Conservation (phyloP, 192 early-diverging fungal genomes). For the Coemansia sp. region DNA sequence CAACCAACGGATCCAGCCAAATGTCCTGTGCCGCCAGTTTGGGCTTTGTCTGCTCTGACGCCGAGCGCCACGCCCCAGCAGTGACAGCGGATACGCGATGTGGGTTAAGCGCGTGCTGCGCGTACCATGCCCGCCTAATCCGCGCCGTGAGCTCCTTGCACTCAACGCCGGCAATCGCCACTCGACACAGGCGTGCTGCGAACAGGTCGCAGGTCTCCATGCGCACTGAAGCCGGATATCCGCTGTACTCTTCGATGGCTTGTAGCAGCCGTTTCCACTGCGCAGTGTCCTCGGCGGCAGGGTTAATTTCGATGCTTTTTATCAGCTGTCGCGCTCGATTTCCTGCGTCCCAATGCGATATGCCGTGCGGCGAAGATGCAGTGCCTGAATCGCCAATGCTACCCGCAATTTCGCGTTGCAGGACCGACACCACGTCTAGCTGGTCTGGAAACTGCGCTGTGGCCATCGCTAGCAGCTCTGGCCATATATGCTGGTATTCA, state of each 20-base stretch:
- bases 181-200: slow-evolving; percentile 18
- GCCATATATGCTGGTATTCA: slow-evolving; percentile 41
- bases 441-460: slow-evolving; percentile 48
- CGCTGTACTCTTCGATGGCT: slow-evolving; percentile 15
- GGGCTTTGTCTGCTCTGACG: slow-evolving; percentile 23
- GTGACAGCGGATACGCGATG: slow-evolving; percentile 35
- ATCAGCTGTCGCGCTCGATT: not conserved
- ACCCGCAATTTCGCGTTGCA: slow-evolving; percentile 28
- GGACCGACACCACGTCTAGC: slow-evolving; percentile 31
- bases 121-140: slow-evolving; percentile 37
- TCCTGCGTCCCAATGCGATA: not conserved
- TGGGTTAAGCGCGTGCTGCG: slow-evolving; percentile 29
- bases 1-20: slow-evolving; percentile 55
- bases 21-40: slow-evolving; percentile 40
- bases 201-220: slow-evolving; percentile 28
- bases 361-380: not conserved
- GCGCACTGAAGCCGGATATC: slow-evolving; percentile 24
- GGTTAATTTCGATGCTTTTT: not conserved
- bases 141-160: slow-evolving; percentile 19
- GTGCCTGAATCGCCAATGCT: not conserved
- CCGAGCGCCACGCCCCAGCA: slow-evolving; percentile 30
- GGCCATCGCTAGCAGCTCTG: slow-evolving; percentile 46
- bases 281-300: not conserved
- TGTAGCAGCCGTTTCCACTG: slow-evolving; percentile 1
- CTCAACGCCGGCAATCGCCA: slow-evolving; percentile 4